Evolutionary conservation across 169 alveolate species (phyloP).

Genomic region (Plasmodium knowlesi): DNA sequence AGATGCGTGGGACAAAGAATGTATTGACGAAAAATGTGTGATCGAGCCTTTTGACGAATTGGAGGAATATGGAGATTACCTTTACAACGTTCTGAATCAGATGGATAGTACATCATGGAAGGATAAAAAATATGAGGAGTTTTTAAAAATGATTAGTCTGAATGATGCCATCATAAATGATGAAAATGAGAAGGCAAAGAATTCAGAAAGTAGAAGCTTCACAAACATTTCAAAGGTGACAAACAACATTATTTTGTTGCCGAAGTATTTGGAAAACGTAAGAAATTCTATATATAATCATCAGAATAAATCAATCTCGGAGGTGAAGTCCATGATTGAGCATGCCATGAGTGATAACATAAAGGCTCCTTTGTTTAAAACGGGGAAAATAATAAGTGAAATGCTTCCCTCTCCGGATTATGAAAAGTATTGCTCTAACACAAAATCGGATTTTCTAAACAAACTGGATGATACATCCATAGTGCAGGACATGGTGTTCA

Average conservation of each 20-base stretch:
- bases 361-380: conserved; percentile 66
- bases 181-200: conserved; percentile 28
- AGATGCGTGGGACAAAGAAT: conserved; percentile 17
- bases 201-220: conserved; percentile 26
- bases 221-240: conserved; percentile 43
- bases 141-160: conserved; percentile 67
- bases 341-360: conserved; percentile 68
- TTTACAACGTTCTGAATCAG: conserved; percentile 62
- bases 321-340: conserved; percentile 62
- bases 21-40: conserved; percentile 31
- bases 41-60: conserved; percentile 74
- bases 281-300: conserved; percentile 69
- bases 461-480: conserved; percentile 45
- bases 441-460: conserved; percentile 2
- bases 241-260: conserved; percentile 63
- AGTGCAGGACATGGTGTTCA: conserved; percentile 58
- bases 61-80: conserved; percentile 73
- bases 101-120: conserved; percentile 74
- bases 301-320: conserved; percentile 67
- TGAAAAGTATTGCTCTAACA: conserved; percentile 53
- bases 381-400: conserved; percentile 72
- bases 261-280: conserved; percentile 72
- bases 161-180: conserved; percentile 68
- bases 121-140: conserved; percentile 66
- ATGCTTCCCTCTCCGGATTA: conserved; percentile 75